phyloP scores from a whole-genome alignment of 1,139 yeast genomes.

The Arxiozyma bovina region DNA sequence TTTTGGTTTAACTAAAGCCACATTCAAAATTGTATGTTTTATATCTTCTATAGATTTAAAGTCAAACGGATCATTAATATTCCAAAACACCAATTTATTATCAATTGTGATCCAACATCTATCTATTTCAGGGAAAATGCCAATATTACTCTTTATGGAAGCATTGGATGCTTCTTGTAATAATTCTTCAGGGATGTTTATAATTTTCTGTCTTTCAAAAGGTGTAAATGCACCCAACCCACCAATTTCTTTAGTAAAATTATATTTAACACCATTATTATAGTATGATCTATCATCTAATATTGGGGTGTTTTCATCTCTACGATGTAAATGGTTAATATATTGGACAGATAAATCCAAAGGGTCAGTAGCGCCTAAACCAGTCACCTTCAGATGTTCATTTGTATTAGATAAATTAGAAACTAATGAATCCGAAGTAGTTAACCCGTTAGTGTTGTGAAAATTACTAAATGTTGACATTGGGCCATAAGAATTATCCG shows the following conservation, averaged over 20 bases:
- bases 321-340: constrained; percentile 33
- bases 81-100: constrained; percentile 78
- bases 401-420: constrained; percentile 6
- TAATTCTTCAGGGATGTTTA: constrained; percentile 74
- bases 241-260: constrained; percentile 33
- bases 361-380: constrained; percentile 27
- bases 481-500: not conserved
- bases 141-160: constrained; percentile 66
- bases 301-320: constrained; percentile 35
- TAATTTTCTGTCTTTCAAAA: constrained; percentile 60
- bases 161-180: constrained; percentile 62
- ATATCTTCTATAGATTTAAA: constrained; percentile 78
- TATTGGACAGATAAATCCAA: constrained; percentile 35
- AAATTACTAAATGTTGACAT: not conserved
- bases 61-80: constrained; percentile 51
- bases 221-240: constrained; percentile 53
- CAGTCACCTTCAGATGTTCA: constrained; percentile 25
- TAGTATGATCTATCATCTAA: constrained; percentile 35
- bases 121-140: constrained; percentile 71
- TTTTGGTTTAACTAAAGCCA: constrained; percentile 70
- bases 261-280: constrained; percentile 37
- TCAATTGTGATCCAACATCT: constrained; percentile 87
- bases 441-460: not conserved
- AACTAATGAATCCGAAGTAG: constrained; percentile 3
- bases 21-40: constrained; percentile 67